Percentiles rank a stretch among this genome's conserved stretches.
phyloP scores from a whole-genome alignment of 805 yeast species.

The Candida palmyrensis region DNA sequence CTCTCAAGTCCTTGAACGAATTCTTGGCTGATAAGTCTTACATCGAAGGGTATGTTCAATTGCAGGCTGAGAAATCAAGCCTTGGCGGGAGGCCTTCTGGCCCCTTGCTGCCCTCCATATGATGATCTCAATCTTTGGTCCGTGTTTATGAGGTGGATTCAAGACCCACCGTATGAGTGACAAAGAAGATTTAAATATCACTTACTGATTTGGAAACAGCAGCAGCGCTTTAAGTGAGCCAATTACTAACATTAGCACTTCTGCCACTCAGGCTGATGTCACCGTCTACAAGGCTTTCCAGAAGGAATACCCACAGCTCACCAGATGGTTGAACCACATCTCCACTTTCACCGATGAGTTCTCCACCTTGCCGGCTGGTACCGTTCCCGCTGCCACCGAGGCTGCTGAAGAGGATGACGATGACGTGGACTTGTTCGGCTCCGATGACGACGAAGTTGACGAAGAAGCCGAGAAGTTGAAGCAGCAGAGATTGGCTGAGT shows the following conservation, averaged over 20 bases:
- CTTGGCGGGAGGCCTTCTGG: too few species aligned
- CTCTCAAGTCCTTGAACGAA: slow-evolving; percentile 63
- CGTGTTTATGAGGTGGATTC: slow-evolving; percentile 95
- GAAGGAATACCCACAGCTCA: slow-evolving; percentile 83
- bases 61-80: neutral
- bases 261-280: slow-evolving; percentile 95
- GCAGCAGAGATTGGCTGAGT: slow-evolving; percentile 96
- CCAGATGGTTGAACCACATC: slow-evolving; percentile 99
- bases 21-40: slow-evolving; percentile 90
- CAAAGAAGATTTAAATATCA: slow-evolving; percentile 43
- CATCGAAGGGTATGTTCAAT: slow-evolving; percentile 82
- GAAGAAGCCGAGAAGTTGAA: slow-evolving; percentile 96
- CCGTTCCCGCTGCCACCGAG: slow-evolving; percentile 53
- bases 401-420: slow-evolving; percentile 76
- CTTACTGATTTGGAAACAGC: too few species aligned
- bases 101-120: slow-evolving; percentile 19
- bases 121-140: slow-evolving; percentile 82
- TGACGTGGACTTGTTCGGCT: slow-evolving; percentile 91
- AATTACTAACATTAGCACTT: slow-evolving; percentile 49
- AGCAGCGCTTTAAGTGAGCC: too few species aligned
- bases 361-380: slow-evolving; percentile 74
- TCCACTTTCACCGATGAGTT: slow-evolving; percentile 89
- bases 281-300: slow-evolving; percentile 92
- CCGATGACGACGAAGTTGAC: slow-evolving; percentile 90
- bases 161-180: slow-evolving; percentile 96